These are phyloP conservation scores for Colletotrichum euphorbiae DNA, from an alignment of 2,329 filamentous ascomycete species.

Conservation along the genomic window DNA sequence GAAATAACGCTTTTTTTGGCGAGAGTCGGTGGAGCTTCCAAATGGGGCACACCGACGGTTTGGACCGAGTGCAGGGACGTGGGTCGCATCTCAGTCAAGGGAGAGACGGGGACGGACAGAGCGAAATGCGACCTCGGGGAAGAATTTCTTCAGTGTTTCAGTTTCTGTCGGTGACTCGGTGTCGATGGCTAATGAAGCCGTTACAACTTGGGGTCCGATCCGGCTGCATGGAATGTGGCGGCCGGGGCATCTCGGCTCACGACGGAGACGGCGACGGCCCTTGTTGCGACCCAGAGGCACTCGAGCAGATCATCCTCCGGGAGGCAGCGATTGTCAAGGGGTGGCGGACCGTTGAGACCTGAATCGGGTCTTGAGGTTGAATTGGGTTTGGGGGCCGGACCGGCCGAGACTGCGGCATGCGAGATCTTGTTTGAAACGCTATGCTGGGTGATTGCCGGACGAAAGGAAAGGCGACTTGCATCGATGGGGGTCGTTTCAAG, in stretches of 20 bases:
- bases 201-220: slow-evolving; percentile 31
- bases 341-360: slow-evolving; percentile 11
- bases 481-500: slow-evolving; percentile 33
- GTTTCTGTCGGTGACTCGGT: slow-evolving; percentile 5
- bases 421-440: slow-evolving; percentile 26
- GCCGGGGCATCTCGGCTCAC: slow-evolving; percentile 25
- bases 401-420: slow-evolving; percentile 31
- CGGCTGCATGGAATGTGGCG: slow-evolving; percentile 19
- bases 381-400: slow-evolving; percentile 36
- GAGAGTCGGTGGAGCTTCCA: slow-evolving; percentile 16
- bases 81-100: slow-evolving; percentile 24
- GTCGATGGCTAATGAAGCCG: slow-evolving; percentile 7
- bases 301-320: slow-evolving; percentile 24
- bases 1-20: slow-evolving; percentile 6
- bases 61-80: slow-evolving; percentile 37
- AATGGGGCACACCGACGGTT: slow-evolving; percentile 37
- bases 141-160: slow-evolving; percentile 39
- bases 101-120: slow-evolving; percentile 26
- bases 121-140: slow-evolving; percentile 25
- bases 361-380: slow-evolving; percentile 8
- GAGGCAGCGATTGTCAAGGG: slow-evolving; percentile 17
- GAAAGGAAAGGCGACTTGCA: background rate
- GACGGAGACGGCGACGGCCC: slow-evolving; percentile 29
- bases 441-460: background rate
- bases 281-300: slow-evolving; percentile 24